Conservation (phyloP, 805 yeast genomes). For the Ogataea nitratoaversa region DNA sequence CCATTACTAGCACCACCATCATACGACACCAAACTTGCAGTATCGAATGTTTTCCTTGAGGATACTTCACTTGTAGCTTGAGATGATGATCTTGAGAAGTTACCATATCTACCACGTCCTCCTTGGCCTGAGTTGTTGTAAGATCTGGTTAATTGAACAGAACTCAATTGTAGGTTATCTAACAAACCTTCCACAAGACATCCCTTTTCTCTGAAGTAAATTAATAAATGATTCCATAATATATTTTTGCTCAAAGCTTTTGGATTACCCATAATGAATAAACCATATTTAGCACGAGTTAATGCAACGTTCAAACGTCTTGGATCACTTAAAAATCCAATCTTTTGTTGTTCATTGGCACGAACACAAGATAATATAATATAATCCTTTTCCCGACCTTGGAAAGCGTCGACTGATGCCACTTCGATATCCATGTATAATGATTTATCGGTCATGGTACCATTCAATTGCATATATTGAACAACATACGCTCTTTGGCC, state of each 20-base stretch:
- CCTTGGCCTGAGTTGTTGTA: constrained; percentile 1
- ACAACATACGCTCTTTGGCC: constrained; percentile 84
- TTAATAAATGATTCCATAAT: constrained; percentile 74
- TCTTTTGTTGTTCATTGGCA: constrained; percentile 66
- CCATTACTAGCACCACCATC: constrained; percentile 25
- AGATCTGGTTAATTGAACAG: constrained; percentile 43
- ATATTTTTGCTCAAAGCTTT: constrained; percentile 63
- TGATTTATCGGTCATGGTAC: constrained; percentile 56
- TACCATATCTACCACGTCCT: not conserved
- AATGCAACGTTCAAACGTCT: constrained; percentile 86
- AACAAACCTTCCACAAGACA: constrained; percentile 88
- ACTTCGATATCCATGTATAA: constrained; percentile 74
- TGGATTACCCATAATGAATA: constrained; percentile 81
- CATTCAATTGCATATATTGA: constrained; percentile 72
- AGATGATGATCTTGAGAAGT: constrained; percentile 5
- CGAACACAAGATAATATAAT: constrained; percentile 50
- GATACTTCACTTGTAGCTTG: constrained; percentile 6
- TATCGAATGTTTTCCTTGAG: constrained; percentile 29
- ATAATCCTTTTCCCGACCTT: constrained; percentile 54
- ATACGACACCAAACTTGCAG: constrained; percentile 36
- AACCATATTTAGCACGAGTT: constrained; percentile 82
- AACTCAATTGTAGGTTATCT: constrained; percentile 70
- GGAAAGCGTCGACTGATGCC: constrained; percentile 69
- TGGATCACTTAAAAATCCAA: constrained; percentile 83
- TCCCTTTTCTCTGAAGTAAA: constrained; percentile 78